Evolutionary conservation across 2,329 filamentous ascomycete species (phyloP).

Genomic region (Neoscytalidium dimidiatum): DNA sequence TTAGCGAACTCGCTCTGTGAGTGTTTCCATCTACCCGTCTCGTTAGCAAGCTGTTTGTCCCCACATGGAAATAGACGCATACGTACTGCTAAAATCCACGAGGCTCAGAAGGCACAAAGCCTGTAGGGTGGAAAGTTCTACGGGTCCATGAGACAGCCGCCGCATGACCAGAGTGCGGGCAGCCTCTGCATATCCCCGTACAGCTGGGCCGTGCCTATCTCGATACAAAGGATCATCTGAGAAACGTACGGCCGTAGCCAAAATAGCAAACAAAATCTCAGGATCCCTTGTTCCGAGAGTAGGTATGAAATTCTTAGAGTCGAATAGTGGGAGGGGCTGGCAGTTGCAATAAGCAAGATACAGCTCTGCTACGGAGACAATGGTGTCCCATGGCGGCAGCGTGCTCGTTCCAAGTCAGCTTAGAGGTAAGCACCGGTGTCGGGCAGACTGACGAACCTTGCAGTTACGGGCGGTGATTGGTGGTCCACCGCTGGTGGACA

Average conservation of each 20-base stretch:
- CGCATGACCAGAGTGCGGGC: slow-evolving; percentile 42
- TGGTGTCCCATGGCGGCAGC: neutral
- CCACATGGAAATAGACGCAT: neutral
- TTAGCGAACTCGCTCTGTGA: slow-evolving; percentile 46
- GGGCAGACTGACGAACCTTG: neutral
- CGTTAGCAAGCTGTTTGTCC: neutral
- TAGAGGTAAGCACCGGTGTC: too few relatives aligned
- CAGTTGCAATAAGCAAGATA: slow-evolving; percentile 53
- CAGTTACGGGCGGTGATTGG: neutral
- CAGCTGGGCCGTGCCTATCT: slow-evolving; percentile 22
- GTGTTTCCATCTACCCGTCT: slow-evolving; percentile 46
- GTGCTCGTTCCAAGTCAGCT: neutral
- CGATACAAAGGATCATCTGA: slow-evolving; percentile 30
- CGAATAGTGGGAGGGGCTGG: slow-evolving; percentile 53
- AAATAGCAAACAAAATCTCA: slow-evolving; percentile 36
- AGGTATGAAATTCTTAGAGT: slow-evolving; percentile 42
- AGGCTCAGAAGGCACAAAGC: slow-evolving; percentile 44
- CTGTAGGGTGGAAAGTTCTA: slow-evolving; percentile 47
- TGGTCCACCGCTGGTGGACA: neutral
- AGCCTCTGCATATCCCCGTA: slow-evolving; percentile 28
- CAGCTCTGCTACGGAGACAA: slow-evolving; percentile 37
- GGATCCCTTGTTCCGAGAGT: slow-evolving; percentile 42
- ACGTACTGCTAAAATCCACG: slow-evolving; percentile 45
- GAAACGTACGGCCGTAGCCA: slow-evolving; percentile 49
- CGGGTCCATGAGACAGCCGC: slow-evolving; percentile 39